Percentiles rank a stretch among this genome's conserved stretches.
Conservation (phyloP, 2,329 filamentous ascomycete species). For the Xylariales sp. region DNA sequence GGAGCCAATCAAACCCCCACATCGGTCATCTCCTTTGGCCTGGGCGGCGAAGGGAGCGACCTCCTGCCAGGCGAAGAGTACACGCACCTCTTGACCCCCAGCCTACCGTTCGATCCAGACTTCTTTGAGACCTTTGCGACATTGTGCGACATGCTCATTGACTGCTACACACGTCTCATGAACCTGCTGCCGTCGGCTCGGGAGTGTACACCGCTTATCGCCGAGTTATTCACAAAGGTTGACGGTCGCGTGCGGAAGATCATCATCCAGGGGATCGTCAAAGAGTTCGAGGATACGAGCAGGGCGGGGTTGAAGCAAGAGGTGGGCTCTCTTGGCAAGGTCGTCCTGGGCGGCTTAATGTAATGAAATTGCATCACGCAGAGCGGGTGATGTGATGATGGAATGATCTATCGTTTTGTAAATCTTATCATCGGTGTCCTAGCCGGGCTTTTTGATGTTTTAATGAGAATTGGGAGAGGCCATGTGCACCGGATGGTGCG, state of each 20-base stretch:
- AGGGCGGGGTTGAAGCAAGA: constrained; percentile 73
- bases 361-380: too few species aligned
- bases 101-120: constrained; percentile 91
- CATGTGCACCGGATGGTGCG: too few species aligned
- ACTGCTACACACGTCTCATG: constrained; percentile 80
- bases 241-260: constrained; percentile 85
- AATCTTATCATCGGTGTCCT: too few species aligned
- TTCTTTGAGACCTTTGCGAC: constrained; percentile 97
- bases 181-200: constrained; percentile 70
- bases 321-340: constrained; percentile 78
- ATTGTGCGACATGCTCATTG: constrained; percentile 90
- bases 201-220: constrained; percentile 65
- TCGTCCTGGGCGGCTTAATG: constrained; percentile 85
- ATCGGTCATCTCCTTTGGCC: constrained; percentile 48
- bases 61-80: constrained; percentile 83
- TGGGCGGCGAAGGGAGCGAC: constrained; percentile 56
- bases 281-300: constrained; percentile 90
- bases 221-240: constrained; percentile 85
- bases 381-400: too few species aligned
- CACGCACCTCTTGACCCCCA: constrained; percentile 82
- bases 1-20: constrained; percentile 28
- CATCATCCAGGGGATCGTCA: constrained; percentile 78
- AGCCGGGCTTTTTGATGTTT: too few species aligned
- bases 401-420: too few species aligned
- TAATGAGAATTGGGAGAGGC: too few species aligned